A percentile compares a stretch with the other conserved stretches of the same genome.
Conservation (phyloP, 169 alveolate genomes). For the Eimeria acervulina region DNA sequence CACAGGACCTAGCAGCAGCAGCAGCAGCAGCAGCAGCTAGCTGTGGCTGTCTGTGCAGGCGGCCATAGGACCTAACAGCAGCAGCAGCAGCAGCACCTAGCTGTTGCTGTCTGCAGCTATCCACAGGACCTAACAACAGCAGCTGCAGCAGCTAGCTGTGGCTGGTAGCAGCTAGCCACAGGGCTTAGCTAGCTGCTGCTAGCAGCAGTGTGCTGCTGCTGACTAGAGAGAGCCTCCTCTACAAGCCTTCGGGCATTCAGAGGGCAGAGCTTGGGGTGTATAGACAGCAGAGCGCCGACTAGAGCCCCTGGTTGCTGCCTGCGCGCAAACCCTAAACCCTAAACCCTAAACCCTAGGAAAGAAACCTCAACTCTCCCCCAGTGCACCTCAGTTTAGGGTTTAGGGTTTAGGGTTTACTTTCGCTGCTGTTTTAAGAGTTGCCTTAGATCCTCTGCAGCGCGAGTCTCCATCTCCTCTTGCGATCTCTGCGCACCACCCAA, state of each 20-base stretch:
- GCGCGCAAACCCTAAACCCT: constrained; percentile 51
- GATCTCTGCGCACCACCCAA: neutral
- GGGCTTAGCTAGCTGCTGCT: constrained; percentile 27
- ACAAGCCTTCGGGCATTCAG: neutral
- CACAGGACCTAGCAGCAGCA: neutral
- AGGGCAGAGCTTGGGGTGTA: constrained; percentile 27
- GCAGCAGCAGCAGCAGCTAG: neutral
- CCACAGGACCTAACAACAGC: neutral
- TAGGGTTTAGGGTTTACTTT: constrained; percentile 19
- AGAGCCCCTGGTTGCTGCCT: constrained; percentile 31
- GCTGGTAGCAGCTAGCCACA: constrained; percentile 24
- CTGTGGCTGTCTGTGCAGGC: too few relatives aligned
- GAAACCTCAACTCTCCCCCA: neutral
- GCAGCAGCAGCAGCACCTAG: neutral
- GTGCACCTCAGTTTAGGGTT: neutral
- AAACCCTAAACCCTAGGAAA: constrained; percentile 20
- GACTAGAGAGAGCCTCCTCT: constrained; percentile 18
- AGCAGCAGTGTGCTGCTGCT: too few relatives aligned
- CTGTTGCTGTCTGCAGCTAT: neutral
- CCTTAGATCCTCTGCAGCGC: neutral
- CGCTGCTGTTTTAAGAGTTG: neutral
- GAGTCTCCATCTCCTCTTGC: neutral
- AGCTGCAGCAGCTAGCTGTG: neutral
- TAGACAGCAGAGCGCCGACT: constrained; percentile 5
- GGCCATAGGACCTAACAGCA: too few relatives aligned